phyloP scores from a whole-genome alignment of 495 filamentous ascomycete species.

The Aspergillus nidulans region DNA sequence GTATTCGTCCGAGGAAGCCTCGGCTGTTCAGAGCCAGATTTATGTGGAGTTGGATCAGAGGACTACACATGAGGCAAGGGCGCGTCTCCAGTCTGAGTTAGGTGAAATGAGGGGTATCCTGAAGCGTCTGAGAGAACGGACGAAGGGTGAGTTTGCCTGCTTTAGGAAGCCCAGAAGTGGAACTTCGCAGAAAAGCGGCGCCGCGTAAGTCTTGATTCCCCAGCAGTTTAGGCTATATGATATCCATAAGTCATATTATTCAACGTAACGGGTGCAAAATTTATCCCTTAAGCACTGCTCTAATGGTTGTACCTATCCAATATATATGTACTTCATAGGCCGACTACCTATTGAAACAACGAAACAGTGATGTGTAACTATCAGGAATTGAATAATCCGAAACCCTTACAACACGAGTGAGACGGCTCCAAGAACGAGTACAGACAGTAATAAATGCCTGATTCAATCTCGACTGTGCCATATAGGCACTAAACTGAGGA shows the following conservation, averaged over 20 bases:
- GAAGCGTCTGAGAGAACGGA: constrained; percentile 77
- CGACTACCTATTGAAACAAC: not conserved
- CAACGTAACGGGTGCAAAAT: not conserved
- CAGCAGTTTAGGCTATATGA: not conserved
- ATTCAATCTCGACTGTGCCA: too few relatives aligned
- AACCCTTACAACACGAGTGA: too few relatives aligned
- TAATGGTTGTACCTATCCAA: not conserved
- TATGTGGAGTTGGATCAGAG: constrained; percentile 83
- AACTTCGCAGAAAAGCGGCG: constrained; percentile 16
- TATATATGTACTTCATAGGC: too few relatives aligned
- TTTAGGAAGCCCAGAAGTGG: constrained; percentile 53
- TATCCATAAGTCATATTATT: not conserved
- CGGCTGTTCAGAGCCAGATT: constrained; percentile 74
- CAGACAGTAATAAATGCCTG: too few relatives aligned
- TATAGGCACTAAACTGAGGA: too few relatives aligned
- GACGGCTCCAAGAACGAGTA: too few relatives aligned
- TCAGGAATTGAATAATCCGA: too few relatives aligned
- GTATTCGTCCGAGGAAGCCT: constrained; percentile 80
- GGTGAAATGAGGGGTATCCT: constrained; percentile 81
- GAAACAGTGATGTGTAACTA: too few relatives aligned
- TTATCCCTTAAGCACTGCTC: not conserved
- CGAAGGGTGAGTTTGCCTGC: constrained; percentile 78
- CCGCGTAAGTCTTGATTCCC: not conserved
- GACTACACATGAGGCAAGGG: constrained; percentile 79
- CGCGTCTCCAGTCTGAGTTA: constrained; percentile 75